Evolutionary conservation across 768 basidiomycete genomes (phyloP).

Genomic region (Grammothele lineata): DNA sequence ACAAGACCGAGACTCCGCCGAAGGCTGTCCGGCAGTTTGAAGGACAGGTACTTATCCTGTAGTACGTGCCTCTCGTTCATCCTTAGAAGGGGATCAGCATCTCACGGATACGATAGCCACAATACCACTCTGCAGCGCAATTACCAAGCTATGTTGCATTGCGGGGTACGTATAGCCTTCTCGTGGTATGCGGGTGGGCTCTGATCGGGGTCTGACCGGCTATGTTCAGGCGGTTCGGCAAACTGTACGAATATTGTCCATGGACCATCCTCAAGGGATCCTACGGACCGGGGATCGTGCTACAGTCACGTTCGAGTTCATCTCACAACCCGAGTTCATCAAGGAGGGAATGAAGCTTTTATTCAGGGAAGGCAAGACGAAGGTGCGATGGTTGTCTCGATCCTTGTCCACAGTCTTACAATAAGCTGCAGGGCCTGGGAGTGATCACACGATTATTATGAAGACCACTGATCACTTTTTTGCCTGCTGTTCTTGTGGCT

Average conservation of each 20-base stretch:
- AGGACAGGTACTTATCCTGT: slow-evolving; percentile 89
- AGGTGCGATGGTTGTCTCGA: slow-evolving; percentile 42
- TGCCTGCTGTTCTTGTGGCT: not conserved
- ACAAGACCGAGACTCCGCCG: slow-evolving; percentile 73
- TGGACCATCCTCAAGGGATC: slow-evolving; percentile 87
- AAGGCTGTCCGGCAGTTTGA: slow-evolving; percentile 83
- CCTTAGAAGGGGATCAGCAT: not conserved
- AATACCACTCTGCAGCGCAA: slow-evolving; percentile 91
- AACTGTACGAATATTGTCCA: slow-evolving; percentile 85
- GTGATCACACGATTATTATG: slow-evolving; percentile 67
- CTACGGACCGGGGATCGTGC: slow-evolving; percentile 94
- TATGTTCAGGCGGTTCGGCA: slow-evolving; percentile 74
- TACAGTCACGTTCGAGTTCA: slow-evolving; percentile 92
- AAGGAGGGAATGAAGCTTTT: slow-evolving; percentile 92
- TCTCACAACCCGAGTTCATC: slow-evolving; percentile 86
- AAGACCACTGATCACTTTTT: slow-evolving; percentile 11
- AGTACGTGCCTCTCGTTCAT: slow-evolving; percentile 47
- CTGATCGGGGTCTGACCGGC: slow-evolving; percentile 2
- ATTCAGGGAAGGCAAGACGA: slow-evolving; percentile 94
- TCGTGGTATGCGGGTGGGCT: not conserved
- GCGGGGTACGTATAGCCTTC: slow-evolving; percentile 62
- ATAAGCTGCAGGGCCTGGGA: slow-evolving; percentile 65
- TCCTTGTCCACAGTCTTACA: not conserved
- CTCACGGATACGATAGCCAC: slow-evolving; percentile 47
- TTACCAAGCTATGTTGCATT: slow-evolving; percentile 96